Evolutionary conservation across 495 filamentous ascomycete genomes (phyloP), one percentile per base, ranked within the genome.

Genomic region (Aspergillus saccharolyticus): DNA sequence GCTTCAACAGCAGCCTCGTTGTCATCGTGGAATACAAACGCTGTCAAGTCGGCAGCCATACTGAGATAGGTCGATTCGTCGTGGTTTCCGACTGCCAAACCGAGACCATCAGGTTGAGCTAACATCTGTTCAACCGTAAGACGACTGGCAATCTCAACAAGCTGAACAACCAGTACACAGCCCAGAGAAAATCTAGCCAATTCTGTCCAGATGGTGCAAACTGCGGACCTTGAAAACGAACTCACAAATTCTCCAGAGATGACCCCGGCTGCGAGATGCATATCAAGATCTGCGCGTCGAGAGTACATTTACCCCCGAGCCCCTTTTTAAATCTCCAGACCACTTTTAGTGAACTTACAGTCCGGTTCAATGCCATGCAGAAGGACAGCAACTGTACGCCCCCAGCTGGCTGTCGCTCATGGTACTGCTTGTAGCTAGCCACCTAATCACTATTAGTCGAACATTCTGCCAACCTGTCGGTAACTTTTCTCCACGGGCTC

Each of bases 151-250:
- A 57, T 44, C 2, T 44, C 42, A 50, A 60, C 33, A 14, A 70
- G 44, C 25, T 67, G 57, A 44, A 67, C 62, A 8, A 67, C 51
- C 9, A 62, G 61, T 20, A 66, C 3, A 67, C 12, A 67, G n/a
- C n/a, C n/a, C n/a, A n/a, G n/a, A 56, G 6, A 70, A 43, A 16
- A 65, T 54, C 42, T 59, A 58, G 3, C 44, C 57, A 22, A 58
- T 54, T 56, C 56, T 64, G 18, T 66, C 62, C 0, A 64, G 5
- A 9, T 62, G 9, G 28, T 66, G 59, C 4, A 53, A 60, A 44
- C 64, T 63, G 59, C 59, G 19, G 58, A 64, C 15, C 49, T 44
- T 42, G 4, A 59, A 63, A 5, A 57, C 57, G 33, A 61, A 65
- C n/a, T 62, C 21, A 18, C 64, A 52, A 7, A 54, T n/a, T 1